phyloP scores from a whole-genome alignment of 257 asterid genomes.

The Cruciata laevipes region DNA sequence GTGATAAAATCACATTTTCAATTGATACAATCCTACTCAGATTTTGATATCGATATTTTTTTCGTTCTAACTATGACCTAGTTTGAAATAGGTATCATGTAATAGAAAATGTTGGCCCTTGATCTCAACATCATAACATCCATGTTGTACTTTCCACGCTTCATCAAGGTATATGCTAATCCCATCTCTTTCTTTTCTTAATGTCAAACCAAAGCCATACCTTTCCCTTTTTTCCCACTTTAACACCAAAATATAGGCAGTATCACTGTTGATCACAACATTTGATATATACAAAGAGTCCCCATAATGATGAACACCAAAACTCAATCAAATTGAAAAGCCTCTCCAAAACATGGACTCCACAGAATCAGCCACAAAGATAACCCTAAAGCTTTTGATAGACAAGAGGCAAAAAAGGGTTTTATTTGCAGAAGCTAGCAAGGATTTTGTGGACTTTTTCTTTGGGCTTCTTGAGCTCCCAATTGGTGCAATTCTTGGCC shows the following conservation, averaged over 20 bases:
- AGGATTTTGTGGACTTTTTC: conserved; percentile 14
- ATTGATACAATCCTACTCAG: no score
- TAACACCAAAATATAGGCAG: background rate
- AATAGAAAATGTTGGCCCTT: no score
- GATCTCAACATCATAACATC: background rate
- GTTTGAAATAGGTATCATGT: no score
- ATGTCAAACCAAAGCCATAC: background rate
- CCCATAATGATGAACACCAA: background rate
- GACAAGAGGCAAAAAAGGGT: conserved; percentile 6
- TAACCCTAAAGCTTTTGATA: conserved; percentile 8
- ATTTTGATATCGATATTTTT: no score
- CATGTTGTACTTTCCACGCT: background rate
- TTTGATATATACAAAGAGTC: background rate
- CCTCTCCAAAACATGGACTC: background rate
- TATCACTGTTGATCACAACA: background rate
- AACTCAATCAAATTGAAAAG: background rate
- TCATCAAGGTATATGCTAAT: background rate
- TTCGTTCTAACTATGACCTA: no score
- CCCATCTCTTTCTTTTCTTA: background rate
- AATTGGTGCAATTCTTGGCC: conserved; percentile 7
- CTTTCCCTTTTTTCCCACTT: background rate
- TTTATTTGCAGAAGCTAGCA: conserved; percentile 11
- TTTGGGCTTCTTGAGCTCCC: conserved; percentile 10
- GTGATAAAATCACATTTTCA: no score
- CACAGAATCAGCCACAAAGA: background rate